Conservation (phyloP, 1,284 basidiomycete species). For the Coniophora puteana region DNA sequence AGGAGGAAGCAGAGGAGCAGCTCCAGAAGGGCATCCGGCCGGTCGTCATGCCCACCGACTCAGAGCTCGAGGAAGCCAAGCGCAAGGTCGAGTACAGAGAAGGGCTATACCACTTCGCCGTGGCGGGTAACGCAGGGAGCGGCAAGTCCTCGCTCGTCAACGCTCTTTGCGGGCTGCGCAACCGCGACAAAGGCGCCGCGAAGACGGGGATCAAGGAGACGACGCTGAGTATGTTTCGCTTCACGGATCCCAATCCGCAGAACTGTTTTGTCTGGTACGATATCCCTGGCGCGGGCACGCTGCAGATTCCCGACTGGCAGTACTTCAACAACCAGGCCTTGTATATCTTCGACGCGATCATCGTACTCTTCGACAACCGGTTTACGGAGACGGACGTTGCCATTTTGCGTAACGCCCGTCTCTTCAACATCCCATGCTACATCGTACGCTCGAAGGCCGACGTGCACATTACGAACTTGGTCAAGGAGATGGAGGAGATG, state of each 20-base stretch:
- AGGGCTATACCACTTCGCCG: slow-evolving; percentile 14
- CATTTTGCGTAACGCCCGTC: slow-evolving; percentile 12
- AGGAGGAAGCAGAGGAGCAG: slow-evolving; percentile 2
- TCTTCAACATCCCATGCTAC: slow-evolving; percentile 15
- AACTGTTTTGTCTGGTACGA: slow-evolving; percentile 16
- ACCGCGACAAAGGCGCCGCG: slow-evolving; percentile 13
- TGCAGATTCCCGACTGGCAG: slow-evolving; percentile 14
- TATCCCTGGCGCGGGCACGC: slow-evolving; percentile 14
- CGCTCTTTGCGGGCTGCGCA: slow-evolving; percentile 5
- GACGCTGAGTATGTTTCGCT: slow-evolving; percentile 15
- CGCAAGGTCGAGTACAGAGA: slow-evolving; percentile 10
- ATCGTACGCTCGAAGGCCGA: slow-evolving; percentile 17
- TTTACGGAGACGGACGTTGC: slow-evolving; percentile 16
- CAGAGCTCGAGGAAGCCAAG: slow-evolving; percentile 8
- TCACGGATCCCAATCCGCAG: slow-evolving; percentile 15
- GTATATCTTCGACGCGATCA: slow-evolving; percentile 15
- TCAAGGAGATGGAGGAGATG: slow-evolving; percentile 10
- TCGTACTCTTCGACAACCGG: slow-evolving; percentile 15
- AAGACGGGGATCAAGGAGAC: slow-evolving; percentile 18
- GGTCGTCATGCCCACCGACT: slow-evolving; percentile 11
- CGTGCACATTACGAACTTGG: slow-evolving; percentile 12
- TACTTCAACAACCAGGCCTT: slow-evolving; percentile 17
- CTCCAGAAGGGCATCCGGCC: slow-evolving; percentile 12
- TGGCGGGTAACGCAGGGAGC: slow-evolving; percentile 18
- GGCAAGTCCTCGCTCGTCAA: slow-evolving; percentile 19